Percentiles rank a stretch among this genome's conserved stretches.
These are phyloP conservation scores for Nemania sp. DNA, from an alignment of 2,329 filamentous ascomycete genomes.

Conservation along the genomic window DNA sequence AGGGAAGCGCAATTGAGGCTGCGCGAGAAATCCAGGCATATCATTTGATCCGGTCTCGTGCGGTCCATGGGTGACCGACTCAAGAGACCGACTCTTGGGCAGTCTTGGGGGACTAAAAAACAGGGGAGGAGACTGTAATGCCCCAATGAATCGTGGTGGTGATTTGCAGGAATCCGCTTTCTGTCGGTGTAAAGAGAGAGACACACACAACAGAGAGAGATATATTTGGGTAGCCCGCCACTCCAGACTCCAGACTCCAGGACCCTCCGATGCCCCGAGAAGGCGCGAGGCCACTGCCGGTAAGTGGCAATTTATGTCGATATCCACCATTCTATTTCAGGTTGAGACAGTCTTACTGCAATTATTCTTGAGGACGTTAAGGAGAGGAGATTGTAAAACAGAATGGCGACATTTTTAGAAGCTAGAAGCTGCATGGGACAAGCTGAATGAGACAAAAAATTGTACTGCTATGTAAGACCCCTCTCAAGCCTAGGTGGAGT, in stretches of 20 bases:
- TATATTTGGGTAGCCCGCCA: neutral
- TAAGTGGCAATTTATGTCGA: neutral
- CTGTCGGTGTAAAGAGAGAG: conserved; percentile 5
- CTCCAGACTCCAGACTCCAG: no score
- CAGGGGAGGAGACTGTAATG: neutral
- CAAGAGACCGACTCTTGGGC: no score
- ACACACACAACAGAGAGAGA: no score
- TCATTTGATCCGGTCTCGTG: conserved; percentile 18
- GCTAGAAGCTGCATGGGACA: neutral
- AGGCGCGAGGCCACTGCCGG: neutral
- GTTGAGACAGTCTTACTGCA: neutral
- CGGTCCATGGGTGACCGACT: conserved; percentile 6
- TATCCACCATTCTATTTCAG: neutral
- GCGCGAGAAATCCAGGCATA: neutral
- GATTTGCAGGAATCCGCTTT: neutral
- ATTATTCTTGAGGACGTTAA: neutral
- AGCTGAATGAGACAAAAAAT: conserved; percentile 3
- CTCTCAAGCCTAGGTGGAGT: neutral
- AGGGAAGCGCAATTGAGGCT: neutral
- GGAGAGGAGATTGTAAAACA: neutral
- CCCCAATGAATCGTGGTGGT: neutral
- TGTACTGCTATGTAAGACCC: neutral
- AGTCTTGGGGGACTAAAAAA: neutral
- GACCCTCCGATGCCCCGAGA: neutral
- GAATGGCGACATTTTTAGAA: neutral